Base-by-base conservation (phyloP, 2,329 filamentous ascomycete species). In the Pseudogymnoascus pannorum region DNA sequence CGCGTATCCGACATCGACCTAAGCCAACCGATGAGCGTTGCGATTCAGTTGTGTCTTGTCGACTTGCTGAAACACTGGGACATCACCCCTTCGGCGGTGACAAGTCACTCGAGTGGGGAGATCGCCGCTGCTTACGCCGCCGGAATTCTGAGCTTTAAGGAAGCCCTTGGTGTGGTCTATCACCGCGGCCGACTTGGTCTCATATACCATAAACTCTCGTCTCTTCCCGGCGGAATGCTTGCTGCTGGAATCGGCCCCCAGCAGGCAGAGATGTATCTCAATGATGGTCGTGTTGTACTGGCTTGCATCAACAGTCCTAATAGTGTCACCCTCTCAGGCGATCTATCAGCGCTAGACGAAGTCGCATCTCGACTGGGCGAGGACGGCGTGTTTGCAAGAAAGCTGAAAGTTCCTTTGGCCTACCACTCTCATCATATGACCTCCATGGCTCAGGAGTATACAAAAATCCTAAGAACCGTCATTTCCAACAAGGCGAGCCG, bases 191-290 rank as follows among this genome's bases (percentile, higher is more conserved):
- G 16, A 22, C n/a, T n/a, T n/a, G n/a, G n/a, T n/a, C n/a, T n/a
- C n/a, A n/a, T n/a, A n/a, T n/a, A n/a, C n/a, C n/a, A n/a, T n/a
- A n/a, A n/a, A n/a, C n/a, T n/a, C n/a, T 26, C 61, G 61, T 51
- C 67, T 63, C 66, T 74, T 77, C 44, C n/a, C 11, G 82, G 81
- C 0, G 72, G 76, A 9, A 85, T 85, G 83, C 75, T 83, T 67
- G 82, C 82, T 1, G 79, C 82, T 2, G 82, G 67, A 33, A 38
- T 22, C 16, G 59, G 16, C 66, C 69, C 18, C 66, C 65, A 22
- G 54, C 70, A 3, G 3, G 9, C 54, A 0, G 14, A 42, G 57
- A 58, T 64, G 6, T 64, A 54, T 31, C 44, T 54, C 11, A 54
- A 24, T 18, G 20, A 24, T 14, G 63, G 61, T 24, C 38, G 62